Evolutionary conservation across 192 early-diverging fungal species (phyloP).

Genomic region (Entomortierella beljakovae): DNA sequence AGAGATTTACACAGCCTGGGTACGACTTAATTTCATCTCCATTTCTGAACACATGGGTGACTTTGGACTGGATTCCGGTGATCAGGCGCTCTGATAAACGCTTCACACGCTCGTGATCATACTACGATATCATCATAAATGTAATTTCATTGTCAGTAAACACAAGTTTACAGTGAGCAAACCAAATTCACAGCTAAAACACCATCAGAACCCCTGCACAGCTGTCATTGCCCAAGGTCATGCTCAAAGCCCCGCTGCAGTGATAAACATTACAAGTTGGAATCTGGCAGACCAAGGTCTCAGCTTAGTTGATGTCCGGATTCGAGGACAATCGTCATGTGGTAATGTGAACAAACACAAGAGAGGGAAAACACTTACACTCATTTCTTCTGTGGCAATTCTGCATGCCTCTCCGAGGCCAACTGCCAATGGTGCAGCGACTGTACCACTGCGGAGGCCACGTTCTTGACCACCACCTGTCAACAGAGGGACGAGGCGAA

Average conservation of each 20-base stretch:
- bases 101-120: slow-evolving; percentile 80
- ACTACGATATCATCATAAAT: slow-evolving; percentile 54
- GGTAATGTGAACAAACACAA: slow-evolving; percentile 1
- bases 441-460: slow-evolving; percentile 93
- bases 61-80: slow-evolving; percentile 79
- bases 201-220: slow-evolving; percentile 72
- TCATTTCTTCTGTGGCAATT: slow-evolving; percentile 83
- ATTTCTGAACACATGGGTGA: slow-evolving; percentile 89
- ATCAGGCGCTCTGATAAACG: slow-evolving; percentile 83
- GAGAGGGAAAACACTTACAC: slow-evolving; percentile 59
- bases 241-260: too few species aligned
- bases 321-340: slow-evolving; percentile 54
- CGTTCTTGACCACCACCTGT: slow-evolving; percentile 97
- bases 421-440: slow-evolving; percentile 89
- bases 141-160: neutral
- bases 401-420: slow-evolving; percentile 92
- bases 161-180: neutral
- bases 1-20: slow-evolving; percentile 95
- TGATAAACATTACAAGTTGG: neutral
- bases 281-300: slow-evolving; percentile 26
- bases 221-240: slow-evolving; percentile 47
- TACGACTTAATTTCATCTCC: slow-evolving; percentile 85
- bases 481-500: slow-evolving; percentile 90
- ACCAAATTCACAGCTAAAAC: neutral
- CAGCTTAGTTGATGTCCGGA: slow-evolving; percentile 42